Base-by-base conservation (phyloP, 331 rosid species). In the Malus hybrid region DNA sequence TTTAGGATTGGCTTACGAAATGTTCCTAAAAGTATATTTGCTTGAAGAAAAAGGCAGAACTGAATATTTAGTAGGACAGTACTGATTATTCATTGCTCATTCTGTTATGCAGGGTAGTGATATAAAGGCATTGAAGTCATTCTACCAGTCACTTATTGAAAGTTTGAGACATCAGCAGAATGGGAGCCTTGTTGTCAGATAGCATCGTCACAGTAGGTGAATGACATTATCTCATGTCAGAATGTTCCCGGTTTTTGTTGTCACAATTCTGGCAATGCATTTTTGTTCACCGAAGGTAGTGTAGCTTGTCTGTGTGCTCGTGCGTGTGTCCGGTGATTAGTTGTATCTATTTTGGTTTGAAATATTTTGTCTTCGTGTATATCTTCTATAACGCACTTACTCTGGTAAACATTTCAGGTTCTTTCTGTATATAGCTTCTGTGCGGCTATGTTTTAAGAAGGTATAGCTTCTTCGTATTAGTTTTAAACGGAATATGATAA, bases 131-230 rank as follows among this genome's bases (percentile, higher is more conserved):
- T 84, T 93, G 57, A 90, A 88, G 81, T 84, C 96, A 73, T 91
- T 87, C 84, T 90, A 83, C 77, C 93, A 85, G 83, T 84, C 90
- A 3, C 87, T 89, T 61, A 72, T 93, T 74, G 98, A 90, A 83
- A 93, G 85, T 80, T 83, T 90, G 81, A 90, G 96, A 79, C 48
- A 62, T 75, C 98, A 90, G 83, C 95, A 89, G 82, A 93, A 93
- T 68, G 98, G 93, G 69, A 93, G 88, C 81, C 90, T 87, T 77
- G 87, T 81, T 82, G 89, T 89, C 80, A 88, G 98, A 89, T 93
- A 93, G 95, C 96, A 86, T 82, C 24, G 46, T 22, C 72, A 63
- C 55, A 22, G 61, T 52, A 71, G 48, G 72, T 67, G 67, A 73
- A 54, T 34, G 66, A 67, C 32, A 20, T 18, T 60, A 56, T 81